Evolutionary conservation across 192 early-diverging fungal genomes (phyloP).

Genomic region (Pilobolus umbonatus): DNA sequence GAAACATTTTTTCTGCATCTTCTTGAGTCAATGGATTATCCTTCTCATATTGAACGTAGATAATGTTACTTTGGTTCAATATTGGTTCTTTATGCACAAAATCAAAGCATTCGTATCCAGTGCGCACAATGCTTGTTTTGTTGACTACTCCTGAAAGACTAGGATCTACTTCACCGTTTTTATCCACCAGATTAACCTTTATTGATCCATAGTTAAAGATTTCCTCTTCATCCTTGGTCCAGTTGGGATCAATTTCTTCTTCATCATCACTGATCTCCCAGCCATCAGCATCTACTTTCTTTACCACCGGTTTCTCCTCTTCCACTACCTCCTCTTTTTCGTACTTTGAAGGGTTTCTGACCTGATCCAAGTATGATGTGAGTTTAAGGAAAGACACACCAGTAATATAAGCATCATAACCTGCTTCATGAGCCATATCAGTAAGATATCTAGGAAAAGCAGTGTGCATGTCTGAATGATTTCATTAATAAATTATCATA

Average conservation of each 20-base stretch:
- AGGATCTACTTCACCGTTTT: background rate
- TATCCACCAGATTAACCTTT: background rate
- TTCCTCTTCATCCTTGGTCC: slow-evolving; percentile 6
- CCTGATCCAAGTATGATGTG: slow-evolving; percentile 31
- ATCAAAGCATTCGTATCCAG: slow-evolving; percentile 22
- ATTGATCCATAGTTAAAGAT: slow-evolving; percentile 21
- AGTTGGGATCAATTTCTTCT: slow-evolving; percentile 8
- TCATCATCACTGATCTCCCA: slow-evolving; percentile 22
- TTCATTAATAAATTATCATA: background rate
- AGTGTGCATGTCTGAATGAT: slow-evolving; percentile 30
- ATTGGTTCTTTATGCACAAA: slow-evolving; percentile 20
- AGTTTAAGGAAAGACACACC: slow-evolving; percentile 75
- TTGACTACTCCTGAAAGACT: slow-evolving; percentile 12
- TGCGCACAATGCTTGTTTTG: slow-evolving; percentile 18
- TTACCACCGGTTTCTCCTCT: background rate
- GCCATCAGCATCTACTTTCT: slow-evolving; percentile 3
- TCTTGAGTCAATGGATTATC: background rate
- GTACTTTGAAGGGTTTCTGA: background rate
- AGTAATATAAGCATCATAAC: slow-evolving; percentile 89
- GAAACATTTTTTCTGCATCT: background rate
- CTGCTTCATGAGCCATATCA: slow-evolving; percentile 80
- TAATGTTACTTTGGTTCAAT: slow-evolving; percentile 12
- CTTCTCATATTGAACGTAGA: slow-evolving; percentile 8
- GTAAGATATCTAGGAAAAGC: slow-evolving; percentile 29
- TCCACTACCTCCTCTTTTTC: slow-evolving; percentile 5